Evolutionary conservation across 2,329 filamentous ascomycete species (phyloP).

Genomic region (Nothophaeocryptopus gaeumannii): DNA sequence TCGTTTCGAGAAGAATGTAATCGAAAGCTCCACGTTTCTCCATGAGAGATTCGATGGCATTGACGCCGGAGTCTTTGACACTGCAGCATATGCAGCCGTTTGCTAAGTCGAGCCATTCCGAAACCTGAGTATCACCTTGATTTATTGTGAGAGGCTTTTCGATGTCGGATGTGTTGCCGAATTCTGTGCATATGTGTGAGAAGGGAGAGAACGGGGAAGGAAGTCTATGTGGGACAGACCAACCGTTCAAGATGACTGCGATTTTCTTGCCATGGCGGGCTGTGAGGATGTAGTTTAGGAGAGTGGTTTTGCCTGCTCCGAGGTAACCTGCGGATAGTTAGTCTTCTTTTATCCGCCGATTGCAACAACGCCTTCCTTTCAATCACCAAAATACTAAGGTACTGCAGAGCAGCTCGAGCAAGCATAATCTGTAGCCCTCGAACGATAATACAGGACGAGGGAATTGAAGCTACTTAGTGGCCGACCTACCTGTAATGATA

Average conservation of each 20-base stretch:
- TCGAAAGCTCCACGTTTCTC: slow-evolving; percentile 90
- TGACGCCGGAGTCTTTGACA: slow-evolving; percentile 93
- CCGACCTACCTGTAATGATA: slow-evolving; percentile 67
- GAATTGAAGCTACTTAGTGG: too few species aligned
- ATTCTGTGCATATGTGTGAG: slow-evolving; percentile 28
- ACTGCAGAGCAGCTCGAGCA: too few species aligned
- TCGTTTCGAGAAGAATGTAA: slow-evolving; percentile 96
- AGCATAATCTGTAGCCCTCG: too few species aligned
- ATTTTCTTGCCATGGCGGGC: slow-evolving; percentile 97
- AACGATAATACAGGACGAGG: too few species aligned
- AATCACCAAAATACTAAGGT: too few species aligned
- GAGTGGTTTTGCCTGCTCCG: slow-evolving; percentile 90
- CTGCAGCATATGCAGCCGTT: slow-evolving; percentile 98
- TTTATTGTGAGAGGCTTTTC: slow-evolving; percentile 94
- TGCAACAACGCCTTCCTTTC: too few species aligned
- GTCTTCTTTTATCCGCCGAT: slow-evolving; percentile 2
- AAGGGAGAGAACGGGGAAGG: neutral
- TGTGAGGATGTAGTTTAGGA: slow-evolving; percentile 93
- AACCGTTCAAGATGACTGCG: slow-evolving; percentile 92
- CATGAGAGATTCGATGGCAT: slow-evolving; percentile 94
- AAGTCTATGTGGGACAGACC: slow-evolving; percentile 27
- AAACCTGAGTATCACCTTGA: slow-evolving; percentile 69
- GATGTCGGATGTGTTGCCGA: slow-evolving; percentile 69
- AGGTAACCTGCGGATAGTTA: slow-evolving; percentile 67
- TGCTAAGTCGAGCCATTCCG: slow-evolving; percentile 92